These are phyloP conservation scores for Cyphellophora attinorum DNA, from an alignment of 2,329 filamentous ascomycete genomes.

Conservation along the genomic window DNA sequence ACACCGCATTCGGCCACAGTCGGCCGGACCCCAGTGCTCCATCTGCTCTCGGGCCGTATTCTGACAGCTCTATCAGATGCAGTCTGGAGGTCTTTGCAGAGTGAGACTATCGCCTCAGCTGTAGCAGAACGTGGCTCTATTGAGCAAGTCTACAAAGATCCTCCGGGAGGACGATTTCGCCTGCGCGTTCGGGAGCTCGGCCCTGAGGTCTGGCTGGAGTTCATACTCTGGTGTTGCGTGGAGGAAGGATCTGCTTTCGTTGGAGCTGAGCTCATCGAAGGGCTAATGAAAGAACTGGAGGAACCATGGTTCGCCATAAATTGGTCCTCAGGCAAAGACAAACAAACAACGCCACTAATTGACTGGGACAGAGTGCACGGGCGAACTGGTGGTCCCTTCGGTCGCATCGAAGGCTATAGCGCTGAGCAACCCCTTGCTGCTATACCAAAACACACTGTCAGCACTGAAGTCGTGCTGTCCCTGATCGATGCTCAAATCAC, in stretches of 20 bases:
- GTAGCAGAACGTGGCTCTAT: constrained; percentile 22
- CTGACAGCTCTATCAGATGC: constrained; percentile 38
- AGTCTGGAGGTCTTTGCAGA: constrained; percentile 33
- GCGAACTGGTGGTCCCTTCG: constrained; percentile 8
- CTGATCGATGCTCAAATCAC: constrained; percentile 43
- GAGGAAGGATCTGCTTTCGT: constrained; percentile 34
- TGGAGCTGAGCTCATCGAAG: constrained; percentile 29
- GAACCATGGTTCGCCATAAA: constrained; percentile 31
- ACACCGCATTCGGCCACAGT: constrained; percentile 21
- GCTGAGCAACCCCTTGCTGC: constrained; percentile 25
- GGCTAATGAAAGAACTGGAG: constrained; percentile 21
- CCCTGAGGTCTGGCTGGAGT: constrained; percentile 39
- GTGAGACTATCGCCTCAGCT: constrained; percentile 26
- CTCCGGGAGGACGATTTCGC: constrained; percentile 29
- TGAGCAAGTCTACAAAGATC: constrained; percentile 20
- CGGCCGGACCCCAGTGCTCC: constrained; percentile 33
- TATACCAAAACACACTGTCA: constrained; percentile 41
- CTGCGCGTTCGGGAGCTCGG: constrained; percentile 34
- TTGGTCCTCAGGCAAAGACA: constrained; percentile 22
- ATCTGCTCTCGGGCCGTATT: constrained; percentile 34
- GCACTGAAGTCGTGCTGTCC: constrained; percentile 47
- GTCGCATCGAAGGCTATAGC: constrained; percentile 12
- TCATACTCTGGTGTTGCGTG: constrained; percentile 41
- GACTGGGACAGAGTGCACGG: constrained; percentile 12
- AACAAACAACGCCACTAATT: constrained; percentile 3